Evolutionary conservation across 768 basidiomycete genomes (phyloP).

Genomic region (Lactarius psammicola): DNA sequence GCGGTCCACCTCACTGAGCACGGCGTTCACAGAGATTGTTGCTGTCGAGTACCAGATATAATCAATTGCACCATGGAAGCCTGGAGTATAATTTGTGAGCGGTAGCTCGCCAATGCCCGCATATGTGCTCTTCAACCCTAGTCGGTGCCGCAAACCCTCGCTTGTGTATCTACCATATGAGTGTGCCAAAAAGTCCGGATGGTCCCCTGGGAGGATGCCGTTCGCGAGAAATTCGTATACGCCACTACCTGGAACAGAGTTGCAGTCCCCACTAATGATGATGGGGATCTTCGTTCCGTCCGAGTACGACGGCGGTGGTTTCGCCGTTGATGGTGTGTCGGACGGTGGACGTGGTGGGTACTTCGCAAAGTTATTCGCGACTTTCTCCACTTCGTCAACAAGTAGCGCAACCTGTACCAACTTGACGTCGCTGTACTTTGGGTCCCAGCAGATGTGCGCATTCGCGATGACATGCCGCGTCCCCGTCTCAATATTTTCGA

Average conservation of each 20-base stretch:
- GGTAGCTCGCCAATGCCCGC: slow-evolving; percentile 56
- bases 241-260: slow-evolving; percentile 81
- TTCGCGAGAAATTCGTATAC: slow-evolving; percentile 88
- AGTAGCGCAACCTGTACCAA: slow-evolving; percentile 93
- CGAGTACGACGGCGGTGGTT: slow-evolving; percentile 65
- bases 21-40: slow-evolving; percentile 72
- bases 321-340: slow-evolving; percentile 39
- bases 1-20: slow-evolving; percentile 87
- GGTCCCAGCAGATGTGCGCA: slow-evolving; percentile 92
- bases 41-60: slow-evolving; percentile 88
- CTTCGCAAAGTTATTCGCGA: slow-evolving; percentile 77
- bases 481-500: slow-evolving; percentile 86
- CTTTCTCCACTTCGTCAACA: slow-evolving; percentile 90
- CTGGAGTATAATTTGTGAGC: slow-evolving; percentile 88
- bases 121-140: slow-evolving; percentile 86
- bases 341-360: slow-evolving; percentile 65
- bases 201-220: slow-evolving; percentile 66
- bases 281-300: slow-evolving; percentile 89
- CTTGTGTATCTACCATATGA: slow-evolving; percentile 91
- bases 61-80: slow-evolving; percentile 84
- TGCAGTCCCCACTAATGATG: slow-evolving; percentile 94
- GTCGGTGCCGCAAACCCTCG: slow-evolving; percentile 76
- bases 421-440: slow-evolving; percentile 91
- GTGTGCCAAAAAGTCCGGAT: slow-evolving; percentile 91
- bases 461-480: slow-evolving; percentile 88